Evolutionary conservation across 805 yeast species (phyloP).

Genomic region (Saccharomycopsis fodiens): DNA sequence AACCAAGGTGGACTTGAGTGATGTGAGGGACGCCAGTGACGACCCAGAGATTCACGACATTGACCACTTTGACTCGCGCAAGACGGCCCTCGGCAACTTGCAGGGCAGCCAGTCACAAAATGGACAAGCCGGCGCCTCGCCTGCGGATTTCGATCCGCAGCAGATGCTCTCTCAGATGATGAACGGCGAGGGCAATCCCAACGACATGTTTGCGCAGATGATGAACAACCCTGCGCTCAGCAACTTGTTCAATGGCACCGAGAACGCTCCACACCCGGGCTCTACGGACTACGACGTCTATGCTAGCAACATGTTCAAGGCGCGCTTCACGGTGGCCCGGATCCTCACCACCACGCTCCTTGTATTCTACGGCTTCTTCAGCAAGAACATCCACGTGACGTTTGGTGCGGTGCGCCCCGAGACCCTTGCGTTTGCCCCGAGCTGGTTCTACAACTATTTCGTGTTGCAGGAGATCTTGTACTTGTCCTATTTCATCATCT

Average conservation of each 20-base stretch:
- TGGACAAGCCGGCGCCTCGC: neutral
- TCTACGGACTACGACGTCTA: slow-evolving; percentile 6
- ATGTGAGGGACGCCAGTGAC: slow-evolving; percentile 1
- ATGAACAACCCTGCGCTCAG: slow-evolving; percentile 6
- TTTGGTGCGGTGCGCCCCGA: neutral
- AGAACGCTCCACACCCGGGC: neutral
- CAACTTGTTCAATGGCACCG: slow-evolving; percentile 1
- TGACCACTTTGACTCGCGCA: neutral
- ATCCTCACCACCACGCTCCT: slow-evolving; percentile 4
- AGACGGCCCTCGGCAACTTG: neutral
- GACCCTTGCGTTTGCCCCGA: neutral
- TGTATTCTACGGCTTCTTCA: slow-evolving; percentile 5
- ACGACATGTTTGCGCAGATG: slow-evolving; percentile 7
- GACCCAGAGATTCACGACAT: slow-evolving; percentile 10
- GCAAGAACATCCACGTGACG: slow-evolving; percentile 1
- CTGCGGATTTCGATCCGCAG: neutral
- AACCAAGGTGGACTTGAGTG: neutral
- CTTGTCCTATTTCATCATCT: slow-evolving; percentile 4
- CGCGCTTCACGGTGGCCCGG: slow-evolving; percentile 10
- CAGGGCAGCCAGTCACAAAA: neutral
- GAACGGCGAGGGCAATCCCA: neutral
- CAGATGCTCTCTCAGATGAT: neutral
- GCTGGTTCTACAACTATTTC: slow-evolving; percentile 9
- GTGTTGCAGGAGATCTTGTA: slow-evolving; percentile 10
- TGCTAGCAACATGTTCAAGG: slow-evolving; percentile 15